A percentile compares a stretch with the other conserved stretches of the same genome.
These are phyloP conservation scores for Berkeleyomyces rouxiae DNA, from an alignment of 2,329 filamentous ascomycete genomes.

Conservation along the genomic window DNA sequence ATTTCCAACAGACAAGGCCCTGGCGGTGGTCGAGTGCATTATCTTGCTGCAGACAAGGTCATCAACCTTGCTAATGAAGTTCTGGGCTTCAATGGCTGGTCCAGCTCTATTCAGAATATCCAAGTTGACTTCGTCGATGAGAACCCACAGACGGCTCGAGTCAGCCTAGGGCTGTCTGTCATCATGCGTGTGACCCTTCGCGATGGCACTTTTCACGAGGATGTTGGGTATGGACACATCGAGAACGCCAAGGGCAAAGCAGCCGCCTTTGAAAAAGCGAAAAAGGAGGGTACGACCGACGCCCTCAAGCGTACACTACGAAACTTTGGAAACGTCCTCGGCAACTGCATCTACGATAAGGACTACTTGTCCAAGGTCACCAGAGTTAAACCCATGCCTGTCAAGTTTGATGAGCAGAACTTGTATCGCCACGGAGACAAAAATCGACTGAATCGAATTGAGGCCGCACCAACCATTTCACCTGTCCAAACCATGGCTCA, in stretches of 20 bases:
- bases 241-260: constrained; percentile 94
- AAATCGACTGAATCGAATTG: constrained; percentile 5
- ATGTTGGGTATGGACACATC: constrained; percentile 90
- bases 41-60: constrained; percentile 89
- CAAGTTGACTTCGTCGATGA: constrained; percentile 94
- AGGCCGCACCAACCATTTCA: not conserved
- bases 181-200: constrained; percentile 78
- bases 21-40: constrained; percentile 74
- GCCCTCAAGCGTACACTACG: constrained; percentile 76
- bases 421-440: constrained; percentile 63
- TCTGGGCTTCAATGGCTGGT: constrained; percentile 97
- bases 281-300: constrained; percentile 95
- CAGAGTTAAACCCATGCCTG: constrained; percentile 64
- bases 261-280: constrained; percentile 92
- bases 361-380: constrained; percentile 80
- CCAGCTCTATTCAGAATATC: constrained; percentile 83
- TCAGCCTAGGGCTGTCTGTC: constrained; percentile 75
- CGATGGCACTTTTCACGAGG: constrained; percentile 94
- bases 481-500: not conserved
- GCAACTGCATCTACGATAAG: constrained; percentile 98
- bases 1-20: constrained; percentile 75
- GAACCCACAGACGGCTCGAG: constrained; percentile 56
- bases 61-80: constrained; percentile 91
- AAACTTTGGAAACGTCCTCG: constrained; percentile 88
- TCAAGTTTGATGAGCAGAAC: constrained; percentile 57